Conservation (phyloP, 2,329 filamentous ascomycete genomes). For the Chaetomium sp. region DNA sequence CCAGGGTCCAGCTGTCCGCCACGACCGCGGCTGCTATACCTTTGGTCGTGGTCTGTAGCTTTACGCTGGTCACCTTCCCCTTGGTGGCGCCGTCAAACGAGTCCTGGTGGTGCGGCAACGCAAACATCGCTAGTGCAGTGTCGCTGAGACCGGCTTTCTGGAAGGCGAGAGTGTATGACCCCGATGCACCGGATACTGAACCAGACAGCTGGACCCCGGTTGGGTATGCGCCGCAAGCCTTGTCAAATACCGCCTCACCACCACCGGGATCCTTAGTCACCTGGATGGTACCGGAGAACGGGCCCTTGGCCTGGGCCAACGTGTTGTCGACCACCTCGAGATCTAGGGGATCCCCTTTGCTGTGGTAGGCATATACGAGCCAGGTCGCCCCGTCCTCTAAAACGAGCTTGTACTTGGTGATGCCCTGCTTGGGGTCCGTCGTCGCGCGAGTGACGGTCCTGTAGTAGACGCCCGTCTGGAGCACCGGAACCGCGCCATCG, state of each 20-base stretch:
- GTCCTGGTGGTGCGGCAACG: slow-evolving; percentile 75
- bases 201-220: slow-evolving; percentile 59
- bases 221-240: slow-evolving; percentile 68
- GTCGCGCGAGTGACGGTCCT: slow-evolving; percentile 53
- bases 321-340: slow-evolving; percentile 62
- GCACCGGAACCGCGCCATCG: slow-evolving; percentile 58
- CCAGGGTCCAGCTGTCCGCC: slow-evolving; percentile 69
- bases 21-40: slow-evolving; percentile 68
- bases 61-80: slow-evolving; percentile 45
- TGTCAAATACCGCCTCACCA: slow-evolving; percentile 66
- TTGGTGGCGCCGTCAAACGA: slow-evolving; percentile 62
- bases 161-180: slow-evolving; percentile 69
- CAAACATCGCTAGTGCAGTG: slow-evolving; percentile 71
- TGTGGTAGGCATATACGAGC: slow-evolving; percentile 70
- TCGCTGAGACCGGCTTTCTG: slow-evolving; percentile 58
- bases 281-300: slow-evolving; percentile 75
- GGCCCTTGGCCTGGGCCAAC: slow-evolving; percentile 55
- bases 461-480: slow-evolving; percentile 73
- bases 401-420: slow-evolving; percentile 68
- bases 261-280: slow-evolving; percentile 67
- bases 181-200: slow-evolving; percentile 49
- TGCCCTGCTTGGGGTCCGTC: slow-evolving; percentile 52
- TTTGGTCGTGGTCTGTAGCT: slow-evolving; percentile 77
- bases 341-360: slow-evolving; percentile 53
- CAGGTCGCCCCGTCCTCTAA: slow-evolving; percentile 69